phyloP scores from a whole-genome alignment of 352 stramenopile species.

The Globisporangium megalacanthum region DNA sequence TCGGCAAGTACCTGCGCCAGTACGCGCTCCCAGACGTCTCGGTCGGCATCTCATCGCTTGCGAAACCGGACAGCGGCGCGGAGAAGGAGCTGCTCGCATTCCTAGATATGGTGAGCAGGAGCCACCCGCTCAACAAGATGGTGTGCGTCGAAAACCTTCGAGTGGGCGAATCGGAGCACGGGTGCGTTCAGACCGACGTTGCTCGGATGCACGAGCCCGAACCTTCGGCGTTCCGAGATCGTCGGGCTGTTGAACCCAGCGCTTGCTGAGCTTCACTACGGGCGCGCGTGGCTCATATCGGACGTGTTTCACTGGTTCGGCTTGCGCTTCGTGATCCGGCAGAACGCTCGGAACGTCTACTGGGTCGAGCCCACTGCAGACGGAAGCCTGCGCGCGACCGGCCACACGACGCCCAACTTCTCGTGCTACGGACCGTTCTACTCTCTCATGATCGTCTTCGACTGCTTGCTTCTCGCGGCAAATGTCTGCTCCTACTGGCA shows the following conservation, averaged over 20 bases:
- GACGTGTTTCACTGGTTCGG: conserved; percentile 18
- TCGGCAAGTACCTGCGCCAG: conserved; percentile 14
- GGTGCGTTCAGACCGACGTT: conserved; percentile 11
- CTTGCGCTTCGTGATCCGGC: conserved; percentile 16
- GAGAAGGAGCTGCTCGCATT: conserved; percentile 18
- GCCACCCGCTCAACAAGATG: conserved; percentile 16
- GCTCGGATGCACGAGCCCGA: conserved; percentile 21
- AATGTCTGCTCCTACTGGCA: conserved; percentile 18
- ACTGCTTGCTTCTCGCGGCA: conserved; percentile 15
- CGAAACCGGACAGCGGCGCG: conserved; percentile 7
- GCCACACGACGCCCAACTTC: conserved; percentile 19
- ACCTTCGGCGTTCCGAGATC: conserved; percentile 16
- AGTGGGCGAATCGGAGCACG: conserved; percentile 9
- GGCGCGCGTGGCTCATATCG: conserved; percentile 19
- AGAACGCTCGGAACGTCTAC: conserved; percentile 19
- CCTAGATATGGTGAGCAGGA: conserved; percentile 20
- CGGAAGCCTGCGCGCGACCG: neutral
- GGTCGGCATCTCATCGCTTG: conserved; percentile 6
- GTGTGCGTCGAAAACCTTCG: conserved; percentile 21
- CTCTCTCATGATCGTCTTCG: conserved; percentile 20
- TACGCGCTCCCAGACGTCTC: conserved; percentile 11
- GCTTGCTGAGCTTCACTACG: conserved; percentile 11
- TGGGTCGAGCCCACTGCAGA: conserved; percentile 3
- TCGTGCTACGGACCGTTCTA: conserved; percentile 20
- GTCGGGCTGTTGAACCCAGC: conserved; percentile 14